Evolutionary conservation across 768 basidiomycete genomes (phyloP).

Genomic region (Asterophora lycoperdoides): DNA sequence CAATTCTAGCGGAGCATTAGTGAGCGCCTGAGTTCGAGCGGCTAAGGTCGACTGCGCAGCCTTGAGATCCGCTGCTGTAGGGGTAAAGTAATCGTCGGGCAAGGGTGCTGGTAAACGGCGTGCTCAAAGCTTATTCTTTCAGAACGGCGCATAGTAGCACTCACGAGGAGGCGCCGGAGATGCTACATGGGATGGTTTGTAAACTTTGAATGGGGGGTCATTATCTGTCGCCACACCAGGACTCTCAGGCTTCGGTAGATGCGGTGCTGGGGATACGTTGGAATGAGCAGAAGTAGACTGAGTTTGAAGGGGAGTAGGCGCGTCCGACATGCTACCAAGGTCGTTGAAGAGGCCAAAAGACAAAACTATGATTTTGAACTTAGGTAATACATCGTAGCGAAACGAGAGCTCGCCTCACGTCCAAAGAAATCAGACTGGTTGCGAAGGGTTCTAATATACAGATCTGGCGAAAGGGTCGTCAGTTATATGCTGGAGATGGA

Average conservation of each 20-base stretch:
- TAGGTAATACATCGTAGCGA: slow-evolving; percentile 20
- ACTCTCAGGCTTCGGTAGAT: slow-evolving; percentile 6
- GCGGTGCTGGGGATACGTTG: neutral
- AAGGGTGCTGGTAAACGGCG: slow-evolving; percentile 36
- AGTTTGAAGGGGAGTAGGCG: slow-evolving; percentile 11
- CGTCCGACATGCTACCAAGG: slow-evolving; percentile 11
- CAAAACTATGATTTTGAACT: slow-evolving; percentile 13
- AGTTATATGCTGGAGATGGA: slow-evolving; percentile 9
- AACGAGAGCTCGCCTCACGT: slow-evolving; percentile 23
- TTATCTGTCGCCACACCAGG: neutral
- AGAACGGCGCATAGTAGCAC: slow-evolving; percentile 8
- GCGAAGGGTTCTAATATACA: slow-evolving; percentile 6
- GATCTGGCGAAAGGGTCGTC: slow-evolving; percentile 14
- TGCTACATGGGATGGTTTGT: slow-evolving; percentile 36
- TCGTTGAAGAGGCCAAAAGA: neutral
- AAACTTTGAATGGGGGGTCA: slow-evolving; percentile 41
- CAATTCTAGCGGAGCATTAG: slow-evolving; percentile 67
- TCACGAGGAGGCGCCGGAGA: slow-evolving; percentile 28
- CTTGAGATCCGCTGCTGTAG: slow-evolving; percentile 66
- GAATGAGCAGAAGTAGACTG: slow-evolving; percentile 1
- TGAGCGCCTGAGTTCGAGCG: slow-evolving; percentile 57
- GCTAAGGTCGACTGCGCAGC: slow-evolving; percentile 59
- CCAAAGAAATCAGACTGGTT: slow-evolving; percentile 23
- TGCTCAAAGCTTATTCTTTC: neutral
- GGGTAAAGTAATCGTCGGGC: slow-evolving; percentile 72